Evolutionary conservation across 257 asterid genomes (phyloP), one percentile per base, ranked within the genome.

Genomic region (Leonotis leonurus): DNA sequence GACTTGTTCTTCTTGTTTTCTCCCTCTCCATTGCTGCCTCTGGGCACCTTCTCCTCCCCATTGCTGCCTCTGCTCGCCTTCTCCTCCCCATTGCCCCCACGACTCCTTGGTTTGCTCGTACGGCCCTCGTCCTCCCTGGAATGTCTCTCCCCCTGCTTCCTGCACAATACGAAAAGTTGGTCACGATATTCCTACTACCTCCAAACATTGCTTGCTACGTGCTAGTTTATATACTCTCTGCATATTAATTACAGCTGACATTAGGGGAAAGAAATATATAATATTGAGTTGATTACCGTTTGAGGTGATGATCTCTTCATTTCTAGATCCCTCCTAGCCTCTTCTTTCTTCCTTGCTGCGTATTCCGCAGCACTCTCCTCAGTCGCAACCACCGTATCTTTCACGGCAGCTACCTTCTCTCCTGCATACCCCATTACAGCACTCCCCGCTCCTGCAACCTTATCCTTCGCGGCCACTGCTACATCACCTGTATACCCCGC

Each of bases 291-390:
- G 8, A 14, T 49, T 69, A 79, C 88, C 83, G 56, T 65, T 1
- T 33, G 52, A 0, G 68, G 71, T 1, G 75, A 25, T 21, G 81
- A 46, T 45, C 61, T 70, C 35, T 78, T 84, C 21, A 51, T 65
- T 44, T 71, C 76, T 13, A 48, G 6, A 0, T 65, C 83, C 8
- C 54, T 75, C 75, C 69, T 43, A 5, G 96, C 93, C 50, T 80
- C 97, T 0, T 54, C 86, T 39, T 80, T 79, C 78, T 87, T 87
- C 75, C 85, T 73, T 0, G 86, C 93, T 0, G 95, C 96, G 60
- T 75, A 83, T 14, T 83, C 87, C 0, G 87, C 93, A 0, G 87
- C 92, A 8, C 83, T 80, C 43, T 85, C 95, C 6, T 83, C 89
- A 0, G 75, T 51, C 0, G 80, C 64, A 49, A 85, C 89, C 11